Evolutionary conservation across 352 stramenopile genomes (phyloP).

Genomic region (Thraustochytrium sp.): DNA sequence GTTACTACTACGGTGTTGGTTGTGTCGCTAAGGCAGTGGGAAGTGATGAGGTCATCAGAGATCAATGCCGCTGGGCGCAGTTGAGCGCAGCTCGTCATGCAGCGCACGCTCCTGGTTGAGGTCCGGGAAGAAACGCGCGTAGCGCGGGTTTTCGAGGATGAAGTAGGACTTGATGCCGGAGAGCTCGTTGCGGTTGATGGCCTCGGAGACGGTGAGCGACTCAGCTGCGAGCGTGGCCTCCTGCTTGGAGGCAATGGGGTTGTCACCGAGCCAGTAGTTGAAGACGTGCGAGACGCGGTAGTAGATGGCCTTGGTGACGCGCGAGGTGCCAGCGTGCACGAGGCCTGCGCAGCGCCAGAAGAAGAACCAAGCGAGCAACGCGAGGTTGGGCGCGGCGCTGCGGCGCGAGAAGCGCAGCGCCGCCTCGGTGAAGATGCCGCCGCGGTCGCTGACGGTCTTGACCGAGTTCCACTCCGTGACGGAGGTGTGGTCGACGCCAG

Average conservation of each 20-base stretch:
- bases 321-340: neutral
- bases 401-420: neutral
- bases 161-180: constrained; percentile 14
- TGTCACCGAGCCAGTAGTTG: neutral
- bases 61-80: neutral
- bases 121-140: constrained; percentile 19
- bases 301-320: neutral
- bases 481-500: too few relatives aligned
- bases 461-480: neutral
- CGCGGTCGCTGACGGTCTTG: neutral
- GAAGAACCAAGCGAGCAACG: constrained; percentile 6
- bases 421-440: neutral
- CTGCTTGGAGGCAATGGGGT: neutral
- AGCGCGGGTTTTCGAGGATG: constrained; percentile 34
- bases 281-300: neutral
- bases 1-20: too few relatives aligned
- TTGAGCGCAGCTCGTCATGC: neutral
- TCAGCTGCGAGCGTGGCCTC: neutral
- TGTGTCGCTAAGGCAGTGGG: too few relatives aligned
- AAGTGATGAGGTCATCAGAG: too few relatives aligned
- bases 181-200: neutral
- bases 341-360: neutral
- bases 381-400: constrained; percentile 39
- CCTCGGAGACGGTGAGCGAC: neutral
- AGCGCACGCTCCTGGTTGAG: neutral